Evolutionary conservation across 2,329 filamentous ascomycete species (phyloP).

Genomic region (Aspergillus hortae): DNA sequence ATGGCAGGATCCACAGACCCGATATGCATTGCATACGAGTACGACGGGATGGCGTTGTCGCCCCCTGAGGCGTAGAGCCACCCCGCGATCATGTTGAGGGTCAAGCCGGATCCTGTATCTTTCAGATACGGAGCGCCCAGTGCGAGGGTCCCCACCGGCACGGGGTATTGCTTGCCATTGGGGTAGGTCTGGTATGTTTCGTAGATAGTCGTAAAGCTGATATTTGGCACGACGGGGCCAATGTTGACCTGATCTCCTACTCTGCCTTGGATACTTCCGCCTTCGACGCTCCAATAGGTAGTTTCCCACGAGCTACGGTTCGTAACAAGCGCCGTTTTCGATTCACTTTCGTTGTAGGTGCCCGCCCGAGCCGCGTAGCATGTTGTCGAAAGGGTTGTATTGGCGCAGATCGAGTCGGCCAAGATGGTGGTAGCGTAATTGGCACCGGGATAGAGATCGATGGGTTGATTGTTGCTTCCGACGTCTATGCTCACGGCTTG

Average conservation of each 20-base stretch:
- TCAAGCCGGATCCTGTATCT: constrained; percentile 2
- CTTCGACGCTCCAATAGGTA: constrained; percentile 13
- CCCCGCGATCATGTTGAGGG: constrained; percentile 12
- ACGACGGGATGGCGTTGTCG: constrained; percentile 28
- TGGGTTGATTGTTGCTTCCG: constrained; percentile 13
- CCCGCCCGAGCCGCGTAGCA: constrained; percentile 16
- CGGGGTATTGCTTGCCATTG: constrained; percentile 15
- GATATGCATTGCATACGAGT: constrained; percentile 44
- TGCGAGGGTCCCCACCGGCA: constrained; percentile 17
- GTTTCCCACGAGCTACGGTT: constrained; percentile 10
- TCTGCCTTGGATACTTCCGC: constrained; percentile 6
- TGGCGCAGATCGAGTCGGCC: constrained; percentile 14
- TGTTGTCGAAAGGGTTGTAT: constrained; percentile 9
- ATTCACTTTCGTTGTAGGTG: constrained; percentile 10
- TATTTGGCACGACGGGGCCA: constrained; percentile 12
- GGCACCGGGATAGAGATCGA: constrained; percentile 18
- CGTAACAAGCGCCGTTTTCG: constrained; percentile 7
- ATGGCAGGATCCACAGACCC: constrained; percentile 33
- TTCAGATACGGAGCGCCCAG: constrained; percentile 12
- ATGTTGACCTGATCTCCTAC: constrained; percentile 10
- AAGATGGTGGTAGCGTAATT: constrained; percentile 14
- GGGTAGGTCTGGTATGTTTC: constrained; percentile 20
- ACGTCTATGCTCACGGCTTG: constrained; percentile 18
- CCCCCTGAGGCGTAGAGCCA: constrained; percentile 14
- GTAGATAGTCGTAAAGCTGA: constrained; percentile 15